Evolutionary conservation across 495 filamentous ascomycete species (phyloP).

Genomic region (Talaromyces proteolyticus): DNA sequence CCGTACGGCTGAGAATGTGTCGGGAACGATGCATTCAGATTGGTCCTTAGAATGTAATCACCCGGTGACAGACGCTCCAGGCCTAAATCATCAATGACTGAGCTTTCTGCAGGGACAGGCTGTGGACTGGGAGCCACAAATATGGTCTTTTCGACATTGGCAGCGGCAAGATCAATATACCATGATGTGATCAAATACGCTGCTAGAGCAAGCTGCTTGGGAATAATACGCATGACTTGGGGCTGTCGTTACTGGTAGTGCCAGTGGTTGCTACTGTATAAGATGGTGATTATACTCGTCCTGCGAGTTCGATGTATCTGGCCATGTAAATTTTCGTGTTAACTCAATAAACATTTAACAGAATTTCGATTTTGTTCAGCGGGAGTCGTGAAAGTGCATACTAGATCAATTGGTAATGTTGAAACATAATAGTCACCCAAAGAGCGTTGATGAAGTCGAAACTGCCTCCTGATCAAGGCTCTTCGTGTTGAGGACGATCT

Average conservation of each 20-base stretch:
- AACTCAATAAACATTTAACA: too few relatives aligned
- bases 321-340: too few relatives aligned
- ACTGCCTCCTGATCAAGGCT: too few relatives aligned
- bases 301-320: too few relatives aligned
- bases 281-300: not conserved
- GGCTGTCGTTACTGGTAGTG: constrained; percentile 4
- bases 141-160: constrained; percentile 88
- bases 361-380: too few relatives aligned
- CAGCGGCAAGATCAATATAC: constrained; percentile 26
- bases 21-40: constrained; percentile 63
- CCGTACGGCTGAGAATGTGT: constrained; percentile 46
- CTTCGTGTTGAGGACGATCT: too few relatives aligned
- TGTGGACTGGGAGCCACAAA: constrained; percentile 64
- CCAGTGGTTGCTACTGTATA: not conserved
- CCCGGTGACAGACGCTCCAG: constrained; percentile 58
- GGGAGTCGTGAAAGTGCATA: too few relatives aligned
- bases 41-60: constrained; percentile 48
- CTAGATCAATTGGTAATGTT: too few relatives aligned
- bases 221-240: constrained; percentile 7
- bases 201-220: constrained; percentile 13
- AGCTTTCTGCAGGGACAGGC: constrained; percentile 46
- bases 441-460: too few relatives aligned
- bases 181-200: constrained; percentile 17
- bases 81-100: constrained; percentile 57
- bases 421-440: too few relatives aligned